A percentile compares a stretch with the other conserved stretches of the same genome.
Evolutionary conservation across 495 filamentous ascomycete genomes (phyloP).

Genomic region (Hyphodiscus hymeniophilus): DNA sequence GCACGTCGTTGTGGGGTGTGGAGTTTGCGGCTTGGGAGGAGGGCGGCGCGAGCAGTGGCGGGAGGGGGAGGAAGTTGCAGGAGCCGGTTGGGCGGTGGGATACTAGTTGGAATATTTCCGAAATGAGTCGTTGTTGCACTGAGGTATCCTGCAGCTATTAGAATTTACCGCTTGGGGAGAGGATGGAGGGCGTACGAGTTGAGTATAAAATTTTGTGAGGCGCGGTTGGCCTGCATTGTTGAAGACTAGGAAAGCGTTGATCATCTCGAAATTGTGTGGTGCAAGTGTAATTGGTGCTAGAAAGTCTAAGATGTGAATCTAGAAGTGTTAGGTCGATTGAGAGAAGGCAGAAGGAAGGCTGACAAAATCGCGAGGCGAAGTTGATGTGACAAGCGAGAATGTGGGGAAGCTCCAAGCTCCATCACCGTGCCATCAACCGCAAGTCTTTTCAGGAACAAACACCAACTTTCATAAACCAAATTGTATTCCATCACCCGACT

Average conservation of each 20-base stretch:
- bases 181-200: conserved; percentile 56
- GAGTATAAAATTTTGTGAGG: conserved; percentile 97
- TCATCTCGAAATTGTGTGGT: too few relatives aligned
- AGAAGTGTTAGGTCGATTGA: too few relatives aligned
- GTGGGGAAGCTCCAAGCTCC: conserved; percentile 19
- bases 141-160: conserved; percentile 62
- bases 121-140: conserved; percentile 92
- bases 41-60: conserved; percentile 35
- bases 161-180: conserved; percentile 16
- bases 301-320: too few relatives aligned
- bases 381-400: conserved; percentile 16
- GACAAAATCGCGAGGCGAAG: neutral
- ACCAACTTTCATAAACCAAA: neutral
- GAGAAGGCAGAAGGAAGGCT: conserved; percentile 10
- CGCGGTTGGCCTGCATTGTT: conserved; percentile 96
- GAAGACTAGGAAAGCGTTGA: conserved; percentile 98
- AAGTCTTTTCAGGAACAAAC: neutral
- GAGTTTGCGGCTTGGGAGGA: conserved; percentile 48
- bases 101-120: conserved; percentile 96
- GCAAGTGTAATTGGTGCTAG: too few relatives aligned
- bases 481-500: neutral
- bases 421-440: neutral
- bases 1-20: conserved; percentile 68
- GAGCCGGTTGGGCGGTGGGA: conserved; percentile 77
- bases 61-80: conserved; percentile 88